Base-by-base conservation (phyloP, 371 early-diverging fungal species). In the Mortierella sp. region DNA sequence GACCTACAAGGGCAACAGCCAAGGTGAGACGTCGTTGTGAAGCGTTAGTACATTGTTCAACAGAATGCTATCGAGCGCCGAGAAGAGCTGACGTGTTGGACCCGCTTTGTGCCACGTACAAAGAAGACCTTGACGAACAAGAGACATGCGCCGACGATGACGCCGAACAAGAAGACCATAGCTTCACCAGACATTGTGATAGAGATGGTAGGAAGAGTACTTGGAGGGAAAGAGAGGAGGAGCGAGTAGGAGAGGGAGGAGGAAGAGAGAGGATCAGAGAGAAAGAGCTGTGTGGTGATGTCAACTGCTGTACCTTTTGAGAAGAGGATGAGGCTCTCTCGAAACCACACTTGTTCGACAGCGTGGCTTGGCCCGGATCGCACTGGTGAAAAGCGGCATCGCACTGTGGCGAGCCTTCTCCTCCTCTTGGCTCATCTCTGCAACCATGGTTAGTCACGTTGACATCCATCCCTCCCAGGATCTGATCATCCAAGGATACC, bases 121-220 rank as follows among this genome's bases (percentile, higher is more conserved):
- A 94, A 96, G 82, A 94, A 97, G 50, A 97, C 96, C 88, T 95
- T 94, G 72, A 87, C 87, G 72, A 97, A 97, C 72, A 97, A 86
- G 64, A 97, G 86, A 43, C 91, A 68, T 38, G 96, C 96, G 57
- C 94, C 91, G 88, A 95, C 86, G 64, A 96, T 88, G 71, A 96
- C 89, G 45, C 91, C 94, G 79, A 97, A 94, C 62, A 97, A 82
- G 79, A 95, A 97, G 45, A 94, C 84, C 73, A 94, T 80, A 21
- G 92, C 90, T 71, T 89, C 90, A 54, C 85, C 87, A 50, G 87
- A 81, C 93, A 93, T 93, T 53, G 55, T 84, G 46, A 31, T 34
- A 10, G 10, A 34, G 34, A 34, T 34, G 34, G 34, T 10, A 43
- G 19, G 19, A 28, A 39, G 27, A 43, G 50, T 30, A 38, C 6